Conservation (phyloP, 495 filamentous ascomycete genomes). For the Hypoxylon subgilvum region DNA sequence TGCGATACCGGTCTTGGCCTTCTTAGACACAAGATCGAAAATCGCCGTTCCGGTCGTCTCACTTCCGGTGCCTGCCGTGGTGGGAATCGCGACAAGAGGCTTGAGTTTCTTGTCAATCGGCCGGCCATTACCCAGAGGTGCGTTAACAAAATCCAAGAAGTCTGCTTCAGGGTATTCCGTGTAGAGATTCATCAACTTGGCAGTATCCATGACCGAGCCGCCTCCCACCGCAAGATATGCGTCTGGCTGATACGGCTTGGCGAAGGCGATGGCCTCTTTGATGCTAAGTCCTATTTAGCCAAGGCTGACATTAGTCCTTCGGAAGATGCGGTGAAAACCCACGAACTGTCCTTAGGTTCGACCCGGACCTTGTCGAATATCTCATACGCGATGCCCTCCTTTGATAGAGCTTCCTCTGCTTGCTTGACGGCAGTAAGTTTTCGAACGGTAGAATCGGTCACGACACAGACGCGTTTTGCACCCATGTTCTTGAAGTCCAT, state of each 20-base stretch:
- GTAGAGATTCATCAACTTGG: constrained; percentile 98
- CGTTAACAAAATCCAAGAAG: constrained; percentile 97
- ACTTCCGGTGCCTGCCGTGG: constrained; percentile 91
- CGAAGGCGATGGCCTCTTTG: constrained; percentile 84
- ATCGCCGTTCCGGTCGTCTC: constrained; percentile 98
- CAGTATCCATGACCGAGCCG: constrained; percentile 92
- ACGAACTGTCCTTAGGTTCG: constrained; percentile 94
- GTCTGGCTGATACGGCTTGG: constrained; percentile 78
- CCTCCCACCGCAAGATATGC: constrained; percentile 91
- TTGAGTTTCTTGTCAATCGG: constrained; percentile 80
- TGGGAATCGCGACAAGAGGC: constrained; percentile 90
- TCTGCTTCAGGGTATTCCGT: constrained; percentile 83
- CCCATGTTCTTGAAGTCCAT: constrained; percentile 97
- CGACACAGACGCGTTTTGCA: constrained; percentile 82
- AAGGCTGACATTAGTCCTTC: neutral
- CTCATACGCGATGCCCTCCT: constrained; percentile 77
- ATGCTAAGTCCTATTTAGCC: constrained; percentile 57
- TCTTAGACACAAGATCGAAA: constrained; percentile 87
- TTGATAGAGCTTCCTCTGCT: constrained; percentile 74
- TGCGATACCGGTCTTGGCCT: constrained; percentile 92
- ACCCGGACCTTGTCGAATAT: constrained; percentile 79
- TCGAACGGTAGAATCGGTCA: constrained; percentile 82
- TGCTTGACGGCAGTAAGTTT: constrained; percentile 85
- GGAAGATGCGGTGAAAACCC: constrained; percentile 37
- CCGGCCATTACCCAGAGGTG: constrained; percentile 84